phyloP scores from a whole-genome alignment of 768 basidiomycete genomes.

The Auriscalpium orientale region DNA sequence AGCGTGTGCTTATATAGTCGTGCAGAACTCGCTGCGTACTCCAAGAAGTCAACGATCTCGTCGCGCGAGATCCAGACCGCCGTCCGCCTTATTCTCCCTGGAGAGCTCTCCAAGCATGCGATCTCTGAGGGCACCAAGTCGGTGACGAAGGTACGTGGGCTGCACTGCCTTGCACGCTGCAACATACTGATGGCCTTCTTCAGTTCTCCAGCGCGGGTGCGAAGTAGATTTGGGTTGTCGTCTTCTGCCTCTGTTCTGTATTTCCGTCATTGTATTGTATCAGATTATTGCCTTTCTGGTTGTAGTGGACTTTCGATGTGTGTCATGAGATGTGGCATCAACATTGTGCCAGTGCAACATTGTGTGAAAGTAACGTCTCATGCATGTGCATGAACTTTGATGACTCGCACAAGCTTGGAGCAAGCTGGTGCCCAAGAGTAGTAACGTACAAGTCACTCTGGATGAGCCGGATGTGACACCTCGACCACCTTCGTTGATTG shows the following conservation, averaged over 20 bases:
- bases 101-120: conserved; percentile 90
- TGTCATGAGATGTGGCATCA: not conserved
- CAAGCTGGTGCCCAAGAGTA: too few relatives aligned
- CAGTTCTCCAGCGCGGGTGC: conserved; percentile 69
- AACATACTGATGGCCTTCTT: conserved; percentile 2
- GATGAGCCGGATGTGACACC: too few relatives aligned
- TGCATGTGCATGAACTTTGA: too few relatives aligned
- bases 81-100: conserved; percentile 93
- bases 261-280: conserved; percentile 17
- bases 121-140: conserved; percentile 94
- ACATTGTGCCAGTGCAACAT: not conserved
- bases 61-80: conserved; percentile 98
- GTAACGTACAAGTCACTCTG: too few relatives aligned
- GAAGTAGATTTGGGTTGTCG: conserved; percentile 37
- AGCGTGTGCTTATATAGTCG: not conserved
- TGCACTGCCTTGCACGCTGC: not conserved
- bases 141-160: conserved; percentile 63
- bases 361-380: too few relatives aligned
- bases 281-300: not conserved
- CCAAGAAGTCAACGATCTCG: conserved; percentile 98
- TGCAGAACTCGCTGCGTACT: conserved; percentile 90
- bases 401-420: too few relatives aligned
- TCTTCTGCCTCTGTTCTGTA: conserved; percentile 21
- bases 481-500: too few relatives aligned
- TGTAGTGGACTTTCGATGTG: too few relatives aligned